A percentile compares a stretch with the other conserved stretches of the same genome.
phyloP scores from a whole-genome alignment of 192 early-diverging fungal genomes.

The Gorgonomyces haynaldii region DNA sequence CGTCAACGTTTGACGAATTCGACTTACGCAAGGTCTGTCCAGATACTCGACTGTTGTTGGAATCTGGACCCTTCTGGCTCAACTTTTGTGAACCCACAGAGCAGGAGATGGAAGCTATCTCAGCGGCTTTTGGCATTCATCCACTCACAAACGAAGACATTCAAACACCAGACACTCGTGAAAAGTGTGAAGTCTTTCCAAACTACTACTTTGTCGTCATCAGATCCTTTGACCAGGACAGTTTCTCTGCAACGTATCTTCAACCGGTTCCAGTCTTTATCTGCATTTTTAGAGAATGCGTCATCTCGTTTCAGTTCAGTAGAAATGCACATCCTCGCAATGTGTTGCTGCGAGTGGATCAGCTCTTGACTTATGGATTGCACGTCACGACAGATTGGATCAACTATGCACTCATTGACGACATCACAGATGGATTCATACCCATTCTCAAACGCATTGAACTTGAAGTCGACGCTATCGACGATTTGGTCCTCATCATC shows the following conservation, averaged over 20 bases:
- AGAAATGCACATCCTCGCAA: constrained; percentile 70
- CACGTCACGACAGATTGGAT: constrained; percentile 75
- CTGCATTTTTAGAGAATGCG: constrained; percentile 42
- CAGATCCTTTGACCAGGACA: constrained; percentile 34
- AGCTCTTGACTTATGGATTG: constrained; percentile 60
- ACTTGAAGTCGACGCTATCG: constrained; percentile 88
- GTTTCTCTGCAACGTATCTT: constrained; percentile 28
- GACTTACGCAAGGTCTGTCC: background rate
- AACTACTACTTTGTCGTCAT: constrained; percentile 92
- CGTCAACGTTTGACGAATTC: background rate
- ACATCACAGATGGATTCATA: constrained; percentile 85
- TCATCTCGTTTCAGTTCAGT: constrained; percentile 66
- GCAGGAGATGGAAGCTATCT: constrained; percentile 29
- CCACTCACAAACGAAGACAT: constrained; percentile 91
- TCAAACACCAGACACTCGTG: constrained; percentile 68
- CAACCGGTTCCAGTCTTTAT: constrained; percentile 47
- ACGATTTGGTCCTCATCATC: constrained; percentile 87
- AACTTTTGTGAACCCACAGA: constrained; percentile 33
- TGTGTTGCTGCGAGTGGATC: constrained; percentile 73
- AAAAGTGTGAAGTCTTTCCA: constrained; percentile 87
- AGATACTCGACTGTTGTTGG: constrained; percentile 2
- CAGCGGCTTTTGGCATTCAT: constrained; percentile 49
- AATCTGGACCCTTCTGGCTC: constrained; percentile 36
- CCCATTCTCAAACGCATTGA: constrained; percentile 79
- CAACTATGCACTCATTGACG: constrained; percentile 90